A percentile compares a stretch with the other conserved stretches of the same genome.
phyloP scores from a whole-genome alignment of 2,329 filamentous ascomycete species.

The Alternaria arbusti region DNA sequence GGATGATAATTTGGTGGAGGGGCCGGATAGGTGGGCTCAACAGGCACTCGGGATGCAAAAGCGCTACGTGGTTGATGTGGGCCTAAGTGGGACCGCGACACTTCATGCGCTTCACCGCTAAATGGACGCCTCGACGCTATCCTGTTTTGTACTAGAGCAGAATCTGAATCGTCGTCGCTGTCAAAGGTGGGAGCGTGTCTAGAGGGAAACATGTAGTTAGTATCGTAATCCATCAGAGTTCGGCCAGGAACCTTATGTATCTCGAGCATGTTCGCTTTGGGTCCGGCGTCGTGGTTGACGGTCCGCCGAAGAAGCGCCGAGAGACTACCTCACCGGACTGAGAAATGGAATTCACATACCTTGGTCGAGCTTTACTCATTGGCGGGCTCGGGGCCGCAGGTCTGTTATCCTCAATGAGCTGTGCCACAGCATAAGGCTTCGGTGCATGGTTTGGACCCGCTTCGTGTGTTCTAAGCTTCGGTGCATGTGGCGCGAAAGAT shows the following conservation, averaged over 20 bases:
- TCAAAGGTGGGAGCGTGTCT: constrained; percentile 42
- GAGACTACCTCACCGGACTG: background rate
- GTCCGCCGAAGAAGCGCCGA: background rate
- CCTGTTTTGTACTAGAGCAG: constrained; percentile 32
- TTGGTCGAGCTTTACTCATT: constrained; percentile 33
- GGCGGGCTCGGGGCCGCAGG: constrained; percentile 46
- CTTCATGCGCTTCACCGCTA: constrained; percentile 41
- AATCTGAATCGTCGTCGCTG: constrained; percentile 41
- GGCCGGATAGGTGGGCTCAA: constrained; percentile 50
- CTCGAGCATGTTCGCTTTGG: background rate
- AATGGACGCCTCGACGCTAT: constrained; percentile 28
- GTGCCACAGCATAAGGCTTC: constrained; percentile 24
- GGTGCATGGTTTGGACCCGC: constrained; percentile 16
- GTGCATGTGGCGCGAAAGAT: constrained; percentile 27
- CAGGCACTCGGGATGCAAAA: constrained; percentile 46
- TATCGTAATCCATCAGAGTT: background rate
- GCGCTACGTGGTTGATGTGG: constrained; percentile 37
- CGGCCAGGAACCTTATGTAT: background rate
- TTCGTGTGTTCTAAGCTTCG: constrained; percentile 25
- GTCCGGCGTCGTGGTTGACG: background rate
- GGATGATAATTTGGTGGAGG: constrained; percentile 66
- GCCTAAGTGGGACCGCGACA: constrained; percentile 31
- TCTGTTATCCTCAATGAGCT: constrained; percentile 37
- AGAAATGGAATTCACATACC: constrained; percentile 14
- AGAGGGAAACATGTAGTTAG: constrained; percentile 6